These are phyloP conservation scores for Tylopilus rubrobrunneus DNA, from an alignment of 768 basidiomycete genomes.

Conservation along the genomic window DNA sequence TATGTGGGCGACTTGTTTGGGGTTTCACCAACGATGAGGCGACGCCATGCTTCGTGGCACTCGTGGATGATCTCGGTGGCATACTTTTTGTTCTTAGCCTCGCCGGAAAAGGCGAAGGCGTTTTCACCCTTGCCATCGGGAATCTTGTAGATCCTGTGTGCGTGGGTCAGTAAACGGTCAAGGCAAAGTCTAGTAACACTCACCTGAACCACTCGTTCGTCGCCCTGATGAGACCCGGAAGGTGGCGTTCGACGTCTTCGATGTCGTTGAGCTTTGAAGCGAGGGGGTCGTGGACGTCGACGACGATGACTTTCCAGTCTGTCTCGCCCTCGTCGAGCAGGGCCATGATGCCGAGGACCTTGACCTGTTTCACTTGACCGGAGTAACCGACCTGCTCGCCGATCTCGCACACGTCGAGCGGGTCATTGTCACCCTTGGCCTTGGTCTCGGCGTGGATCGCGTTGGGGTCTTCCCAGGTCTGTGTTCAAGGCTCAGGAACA, in stretches of 20 bases:
- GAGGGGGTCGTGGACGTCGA: constrained; percentile 93
- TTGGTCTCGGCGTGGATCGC: constrained; percentile 92
- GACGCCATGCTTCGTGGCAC: constrained; percentile 98
- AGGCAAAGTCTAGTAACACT: constrained; percentile 5
- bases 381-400: constrained; percentile 97
- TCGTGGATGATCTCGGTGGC: constrained; percentile 99
- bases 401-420: constrained; percentile 99
- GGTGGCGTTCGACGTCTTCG: constrained; percentile 97
- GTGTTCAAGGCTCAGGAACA: neutral
- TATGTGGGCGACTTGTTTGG: constrained; percentile 68
- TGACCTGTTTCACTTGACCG: constrained; percentile 99
- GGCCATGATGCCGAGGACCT: constrained; percentile 99
- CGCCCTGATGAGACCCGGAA: constrained; percentile 93
- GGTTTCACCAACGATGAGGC: constrained; percentile 77
- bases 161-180: neutral
- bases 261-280: constrained; percentile 97
- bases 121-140: constrained; percentile 97
- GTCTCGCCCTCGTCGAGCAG: constrained; percentile 99
- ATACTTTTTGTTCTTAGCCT: constrained; percentile 99
- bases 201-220: constrained; percentile 99
- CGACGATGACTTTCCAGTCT: constrained; percentile 99
- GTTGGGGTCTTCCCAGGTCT: constrained; percentile 98
- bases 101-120: constrained; percentile 97
- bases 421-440: constrained; percentile 98
- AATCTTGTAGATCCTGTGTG: constrained; percentile 85